Evolutionary conservation across 1,284 basidiomycete species (phyloP).

Genomic region (Sanguinoderma infundibulare): DNA sequence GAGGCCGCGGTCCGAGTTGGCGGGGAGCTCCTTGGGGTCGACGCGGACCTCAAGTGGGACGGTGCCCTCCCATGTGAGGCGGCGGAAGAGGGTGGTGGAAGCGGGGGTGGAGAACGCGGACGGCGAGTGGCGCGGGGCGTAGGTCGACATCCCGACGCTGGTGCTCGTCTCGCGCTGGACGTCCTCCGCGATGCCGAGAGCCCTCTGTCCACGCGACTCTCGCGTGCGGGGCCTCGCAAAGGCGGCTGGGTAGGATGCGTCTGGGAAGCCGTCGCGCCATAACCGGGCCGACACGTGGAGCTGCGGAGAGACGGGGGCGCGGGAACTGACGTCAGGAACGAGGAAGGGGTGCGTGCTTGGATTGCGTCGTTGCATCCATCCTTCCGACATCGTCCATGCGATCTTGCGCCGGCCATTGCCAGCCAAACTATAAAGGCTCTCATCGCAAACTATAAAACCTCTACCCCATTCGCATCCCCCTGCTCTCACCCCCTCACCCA

Average conservation of each 20-base stretch:
- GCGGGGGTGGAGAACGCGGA: slow-evolving; percentile 57
- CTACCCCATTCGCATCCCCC: slow-evolving; percentile 10
- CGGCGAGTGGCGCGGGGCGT: slow-evolving; percentile 58
- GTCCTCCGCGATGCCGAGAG: slow-evolving; percentile 4
- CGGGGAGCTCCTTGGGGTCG: slow-evolving; percentile 83
- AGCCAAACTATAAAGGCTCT: slow-evolving; percentile 21
- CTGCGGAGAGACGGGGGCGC: neutral
- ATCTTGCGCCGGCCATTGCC: neutral
- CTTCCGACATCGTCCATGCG: neutral
- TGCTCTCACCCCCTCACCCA: slow-evolving; percentile 3
- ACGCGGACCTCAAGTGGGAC: slow-evolving; percentile 86
- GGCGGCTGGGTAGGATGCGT: slow-evolving; percentile 17
- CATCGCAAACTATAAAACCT: slow-evolving; percentile 23
- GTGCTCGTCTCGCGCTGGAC: slow-evolving; percentile 13
- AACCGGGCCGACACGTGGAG: no score
- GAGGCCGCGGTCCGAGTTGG: slow-evolving; percentile 83
- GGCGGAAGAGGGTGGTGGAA: slow-evolving; percentile 75
- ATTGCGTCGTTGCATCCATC: neutral
- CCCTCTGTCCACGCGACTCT: slow-evolving; percentile 11
- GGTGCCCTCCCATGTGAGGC: slow-evolving; percentile 84
- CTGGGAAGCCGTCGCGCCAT: slow-evolving; percentile 4
- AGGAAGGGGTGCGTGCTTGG: neutral
- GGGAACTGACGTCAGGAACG: slow-evolving; percentile 19
- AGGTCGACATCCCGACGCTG: slow-evolving; percentile 54
- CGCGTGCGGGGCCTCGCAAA: slow-evolving; percentile 5